Conservation (phyloP, 257 asterid genomes). For the Agastache rugosa region DNA sequence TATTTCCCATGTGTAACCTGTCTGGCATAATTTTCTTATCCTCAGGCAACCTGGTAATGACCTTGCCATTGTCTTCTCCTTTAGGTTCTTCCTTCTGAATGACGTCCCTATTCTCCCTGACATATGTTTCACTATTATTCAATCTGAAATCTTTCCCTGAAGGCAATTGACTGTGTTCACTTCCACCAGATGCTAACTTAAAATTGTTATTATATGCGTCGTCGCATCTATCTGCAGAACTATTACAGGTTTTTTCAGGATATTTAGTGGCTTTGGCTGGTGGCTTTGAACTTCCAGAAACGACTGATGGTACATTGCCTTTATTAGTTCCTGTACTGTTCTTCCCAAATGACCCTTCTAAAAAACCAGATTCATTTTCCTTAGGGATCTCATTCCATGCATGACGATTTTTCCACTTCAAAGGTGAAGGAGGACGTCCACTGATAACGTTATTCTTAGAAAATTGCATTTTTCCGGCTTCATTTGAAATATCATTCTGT, state of each 20-base stretch:
- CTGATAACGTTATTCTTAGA: constrained; percentile 50
- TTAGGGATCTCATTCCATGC: constrained; percentile 66
- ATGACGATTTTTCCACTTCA: constrained; percentile 70
- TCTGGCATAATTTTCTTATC: constrained; percentile 47
- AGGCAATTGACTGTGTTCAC: constrained; percentile 46
- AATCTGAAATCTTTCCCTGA: constrained; percentile 40
- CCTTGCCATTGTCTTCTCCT: constrained; percentile 36
- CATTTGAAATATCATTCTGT: constrained; percentile 59
- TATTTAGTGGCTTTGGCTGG: constrained; percentile 43
- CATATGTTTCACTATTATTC: constrained; percentile 46
- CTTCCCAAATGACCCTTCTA: constrained; percentile 53
- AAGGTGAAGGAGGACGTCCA: constrained; percentile 73
- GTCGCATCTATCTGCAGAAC: constrained; percentile 43
- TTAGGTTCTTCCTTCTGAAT: constrained; percentile 43
- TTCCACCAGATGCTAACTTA: constrained; percentile 47
- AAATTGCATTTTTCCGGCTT: constrained; percentile 61
- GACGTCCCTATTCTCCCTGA: constrained; percentile 40
- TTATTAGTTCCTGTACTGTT: constrained; percentile 49
- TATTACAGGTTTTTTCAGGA: constrained; percentile 45
- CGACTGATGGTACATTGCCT: constrained; percentile 49
- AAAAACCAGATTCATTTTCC: constrained; percentile 52
- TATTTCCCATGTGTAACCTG: constrained; percentile 38
- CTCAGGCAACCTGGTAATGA: constrained; percentile 40
- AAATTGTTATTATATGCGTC: constrained; percentile 39
- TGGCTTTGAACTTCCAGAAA: constrained; percentile 59